These are phyloP conservation scores for Eucalyptus erythrocorys DNA, from an alignment of 345 rosid species.

Conservation along the genomic window DNA sequence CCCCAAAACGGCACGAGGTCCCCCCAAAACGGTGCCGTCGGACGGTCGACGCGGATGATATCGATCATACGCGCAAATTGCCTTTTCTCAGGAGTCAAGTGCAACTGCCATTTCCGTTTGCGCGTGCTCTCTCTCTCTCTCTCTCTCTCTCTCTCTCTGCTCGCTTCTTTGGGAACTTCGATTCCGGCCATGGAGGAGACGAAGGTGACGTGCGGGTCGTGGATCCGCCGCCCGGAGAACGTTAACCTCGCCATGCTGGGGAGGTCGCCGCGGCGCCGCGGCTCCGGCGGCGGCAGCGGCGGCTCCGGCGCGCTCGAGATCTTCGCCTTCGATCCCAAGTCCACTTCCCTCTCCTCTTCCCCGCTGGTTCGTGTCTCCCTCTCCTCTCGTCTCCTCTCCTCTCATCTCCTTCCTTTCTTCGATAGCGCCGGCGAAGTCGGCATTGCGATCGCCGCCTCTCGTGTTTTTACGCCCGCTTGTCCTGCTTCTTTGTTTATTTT, in stretches of 20 bases:
- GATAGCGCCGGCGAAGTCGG: neutral
- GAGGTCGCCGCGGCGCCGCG: constrained; percentile 26
- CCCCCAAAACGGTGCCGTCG: neutral
- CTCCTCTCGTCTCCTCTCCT: no score
- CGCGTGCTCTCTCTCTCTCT: neutral
- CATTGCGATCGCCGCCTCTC: neutral
- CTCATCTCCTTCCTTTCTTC: neutral
- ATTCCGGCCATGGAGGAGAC: constrained; percentile 8
- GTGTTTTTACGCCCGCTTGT: neutral
- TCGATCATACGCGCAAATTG: accelerated
- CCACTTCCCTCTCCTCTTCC: constrained; percentile 56
- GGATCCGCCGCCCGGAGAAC: constrained; percentile 89
- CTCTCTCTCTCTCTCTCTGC: neutral
- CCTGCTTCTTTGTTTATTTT: neutral
- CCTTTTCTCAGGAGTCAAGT: neutral
- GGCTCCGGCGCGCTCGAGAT: constrained; percentile 31
- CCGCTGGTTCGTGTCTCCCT: constrained; percentile 36
- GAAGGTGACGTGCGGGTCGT: constrained; percentile 65
- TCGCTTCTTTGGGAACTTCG: neutral
- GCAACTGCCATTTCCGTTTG: neutral
- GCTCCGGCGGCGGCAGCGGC: neutral
- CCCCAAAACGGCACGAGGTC: neutral
- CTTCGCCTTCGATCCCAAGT: constrained; percentile 68
- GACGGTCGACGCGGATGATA: neutral
- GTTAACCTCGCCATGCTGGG: constrained; percentile 51